phyloP scores from a whole-genome alignment of 495 filamentous ascomycete species.

The Astrothelium macrocarpum region DNA sequence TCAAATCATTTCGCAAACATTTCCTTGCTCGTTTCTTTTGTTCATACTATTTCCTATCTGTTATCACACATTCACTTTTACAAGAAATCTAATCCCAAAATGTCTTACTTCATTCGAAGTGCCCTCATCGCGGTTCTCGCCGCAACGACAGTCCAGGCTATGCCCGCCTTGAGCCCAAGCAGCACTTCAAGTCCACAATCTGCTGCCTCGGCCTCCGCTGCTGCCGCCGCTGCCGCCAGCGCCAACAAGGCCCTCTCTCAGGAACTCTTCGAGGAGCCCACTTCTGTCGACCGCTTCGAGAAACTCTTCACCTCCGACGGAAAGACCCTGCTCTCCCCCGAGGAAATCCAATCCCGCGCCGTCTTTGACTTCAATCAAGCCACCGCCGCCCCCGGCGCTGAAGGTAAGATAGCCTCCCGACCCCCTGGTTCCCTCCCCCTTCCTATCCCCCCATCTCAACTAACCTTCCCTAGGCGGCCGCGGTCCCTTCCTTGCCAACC shows the following conservation, averaged over 20 bases:
- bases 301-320: constrained; percentile 16
- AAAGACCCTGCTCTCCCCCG: constrained; percentile 12
- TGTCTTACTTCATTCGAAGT: constrained; percentile 15
- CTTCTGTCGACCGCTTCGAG: constrained; percentile 23
- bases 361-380: constrained; percentile 27
- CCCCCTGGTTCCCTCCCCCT: too few relatives aligned
- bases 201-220: background rate
- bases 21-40: background rate
- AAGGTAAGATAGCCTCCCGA: background rate
- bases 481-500: constrained; percentile 29
- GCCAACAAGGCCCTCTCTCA: constrained; percentile 6
- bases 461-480: too few relatives aligned
- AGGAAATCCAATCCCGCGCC: constrained; percentile 10
- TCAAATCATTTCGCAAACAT: background rate
- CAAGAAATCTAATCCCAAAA: constrained; percentile 10
- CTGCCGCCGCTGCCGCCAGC: constrained; percentile 8
- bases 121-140: constrained; percentile 20
- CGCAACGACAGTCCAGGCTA: constrained; percentile 9
- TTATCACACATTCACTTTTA: constrained; percentile 15
- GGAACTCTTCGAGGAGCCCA: constrained; percentile 7
- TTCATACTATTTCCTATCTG: constrained; percentile 12
- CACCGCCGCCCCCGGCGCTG: constrained; percentile 4
- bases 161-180: constrained; percentile 8
- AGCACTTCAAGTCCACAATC: constrained; percentile 6
- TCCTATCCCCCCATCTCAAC: too few relatives aligned